These are phyloP conservation scores for Fusarium irregulare DNA, from an alignment of 2,329 filamentous ascomycete species.

Conservation along the genomic window DNA sequence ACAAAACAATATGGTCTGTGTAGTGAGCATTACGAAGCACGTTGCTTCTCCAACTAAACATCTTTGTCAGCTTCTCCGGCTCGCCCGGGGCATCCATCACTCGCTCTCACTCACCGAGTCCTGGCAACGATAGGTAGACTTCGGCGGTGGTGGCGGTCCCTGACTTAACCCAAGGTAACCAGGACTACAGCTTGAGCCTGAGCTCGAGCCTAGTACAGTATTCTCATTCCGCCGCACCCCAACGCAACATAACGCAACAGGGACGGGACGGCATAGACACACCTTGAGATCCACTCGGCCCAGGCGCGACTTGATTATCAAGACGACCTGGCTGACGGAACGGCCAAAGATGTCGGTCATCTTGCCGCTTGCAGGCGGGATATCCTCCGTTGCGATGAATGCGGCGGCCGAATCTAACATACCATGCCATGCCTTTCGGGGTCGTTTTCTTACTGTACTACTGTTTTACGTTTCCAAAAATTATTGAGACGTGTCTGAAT, in stretches of 20 bases:
- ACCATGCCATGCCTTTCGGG: not conserved
- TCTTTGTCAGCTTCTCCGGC: conserved; percentile 41
- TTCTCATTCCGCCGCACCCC: conserved; percentile 20
- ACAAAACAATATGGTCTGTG: conserved; percentile 17
- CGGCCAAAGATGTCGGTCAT: conserved; percentile 30
- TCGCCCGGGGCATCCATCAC: conserved; percentile 37
- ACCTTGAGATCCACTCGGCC: conserved; percentile 39
- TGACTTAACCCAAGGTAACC: conserved; percentile 8
- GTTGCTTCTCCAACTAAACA: conserved; percentile 33
- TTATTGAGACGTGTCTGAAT: conserved; percentile 9
- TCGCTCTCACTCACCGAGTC: conserved; percentile 44
- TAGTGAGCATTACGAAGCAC: conserved; percentile 42
- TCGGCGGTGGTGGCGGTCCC: conserved; percentile 41
- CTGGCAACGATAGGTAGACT: conserved; percentile 18
- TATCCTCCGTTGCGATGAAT: conserved; percentile 29
- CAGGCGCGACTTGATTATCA: conserved; percentile 29
- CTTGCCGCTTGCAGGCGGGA: conserved; percentile 41
- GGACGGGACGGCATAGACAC: conserved; percentile 24
- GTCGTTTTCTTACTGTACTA: not conserved
- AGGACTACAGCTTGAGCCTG: not conserved
- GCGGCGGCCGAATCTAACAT: conserved; percentile 5
- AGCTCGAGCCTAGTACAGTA: not conserved
- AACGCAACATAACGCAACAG: conserved; percentile 21
- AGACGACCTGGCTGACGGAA: conserved; percentile 22
- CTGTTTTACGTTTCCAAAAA: not conserved